Evolutionary conservation across 352 stramenopile species (phyloP), one percentile per base, ranked within the genome.

Genomic region (Phytophthora nicotianae): DNA sequence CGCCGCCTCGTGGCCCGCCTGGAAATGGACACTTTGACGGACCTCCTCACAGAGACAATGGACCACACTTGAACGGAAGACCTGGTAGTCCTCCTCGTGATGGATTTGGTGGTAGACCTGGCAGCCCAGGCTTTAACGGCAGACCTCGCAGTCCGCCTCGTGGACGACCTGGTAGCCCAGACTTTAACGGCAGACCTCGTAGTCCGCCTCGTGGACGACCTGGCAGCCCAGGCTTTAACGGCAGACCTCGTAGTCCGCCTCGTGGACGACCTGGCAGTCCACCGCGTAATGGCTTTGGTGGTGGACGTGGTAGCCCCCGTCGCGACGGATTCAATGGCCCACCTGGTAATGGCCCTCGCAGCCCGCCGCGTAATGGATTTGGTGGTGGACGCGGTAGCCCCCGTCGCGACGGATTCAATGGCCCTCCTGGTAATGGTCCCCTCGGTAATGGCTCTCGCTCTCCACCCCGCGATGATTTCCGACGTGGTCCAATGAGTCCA

Each of bases 1-100:
- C 66, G 20, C 56, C 61, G n/a, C 24, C n/a, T 49, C 56, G 41
- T 41, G 50, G 50, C 23, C 54, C 45, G n/a, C 56, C 59, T 61
- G 65, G 57, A 45, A 63, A 72, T 68, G 65, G 65, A 65, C 57
- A 37, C 19, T 72, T 72, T 58, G 37, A 72, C 60, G 65, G 45
- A 1, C 62, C 54, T 26, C 52, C 52, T 50, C 50, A 45, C 2
- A 53, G 53, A 69, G 40, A 58, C 17, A 62, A 68, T 50, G 64
- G 47, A 41, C 41, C 33, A 41, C 41, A 26, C 10, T 72, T 60
- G n/a, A 59, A 72, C 35, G 51, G 64, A 26, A 58, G 52, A 9
- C 27, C 40, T 55, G 29, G 41, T 23, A 54, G 37, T 16, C 29
- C 21, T 27, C 62, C 67, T 14, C 62, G 51, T 19, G 50, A 47